Evolutionary conservation across 2,329 filamentous ascomycete species (phyloP).

Genomic region (Helminthosporium solani): DNA sequence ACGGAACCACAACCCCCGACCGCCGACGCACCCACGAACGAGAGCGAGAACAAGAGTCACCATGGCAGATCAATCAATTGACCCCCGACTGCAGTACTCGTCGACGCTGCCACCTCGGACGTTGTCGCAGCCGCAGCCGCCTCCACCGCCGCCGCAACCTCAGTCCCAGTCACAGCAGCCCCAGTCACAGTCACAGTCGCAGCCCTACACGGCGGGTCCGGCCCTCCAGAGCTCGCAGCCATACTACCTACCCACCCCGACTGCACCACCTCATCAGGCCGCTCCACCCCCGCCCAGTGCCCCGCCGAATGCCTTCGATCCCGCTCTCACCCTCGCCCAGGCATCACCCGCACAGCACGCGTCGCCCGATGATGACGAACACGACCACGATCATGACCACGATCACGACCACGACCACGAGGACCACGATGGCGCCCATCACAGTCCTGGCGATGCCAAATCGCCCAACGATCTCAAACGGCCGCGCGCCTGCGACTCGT

Average conservation of each 20-base stretch:
- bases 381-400: conserved; percentile 27
- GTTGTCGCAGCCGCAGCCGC: conserved; percentile 23
- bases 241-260: conserved; percentile 35
- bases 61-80: conserved; percentile 33
- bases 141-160: conserved; percentile 20
- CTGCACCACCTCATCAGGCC: conserved; percentile 18
- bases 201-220: conserved; percentile 25
- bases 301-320: conserved; percentile 27
- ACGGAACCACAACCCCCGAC: neutral
- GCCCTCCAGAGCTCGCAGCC: conserved; percentile 24
- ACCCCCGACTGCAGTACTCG: conserved; percentile 33
- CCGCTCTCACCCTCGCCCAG: conserved; percentile 28
- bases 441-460: conserved; percentile 33
- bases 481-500: conserved; percentile 51
- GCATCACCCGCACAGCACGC: conserved; percentile 27
- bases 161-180: too few relatives aligned
- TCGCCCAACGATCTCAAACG: conserved; percentile 46
- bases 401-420: too few relatives aligned
- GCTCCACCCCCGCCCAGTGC: conserved; percentile 18
- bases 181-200: too few relatives aligned
- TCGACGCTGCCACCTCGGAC: conserved; percentile 26
- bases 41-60: neutral
- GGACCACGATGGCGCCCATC: conserved; percentile 18
- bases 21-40: neutral
- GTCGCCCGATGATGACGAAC: conserved; percentile 26